Conservation (phyloP, 208 protist genomes). For the Trypanosoma avium region DNA sequence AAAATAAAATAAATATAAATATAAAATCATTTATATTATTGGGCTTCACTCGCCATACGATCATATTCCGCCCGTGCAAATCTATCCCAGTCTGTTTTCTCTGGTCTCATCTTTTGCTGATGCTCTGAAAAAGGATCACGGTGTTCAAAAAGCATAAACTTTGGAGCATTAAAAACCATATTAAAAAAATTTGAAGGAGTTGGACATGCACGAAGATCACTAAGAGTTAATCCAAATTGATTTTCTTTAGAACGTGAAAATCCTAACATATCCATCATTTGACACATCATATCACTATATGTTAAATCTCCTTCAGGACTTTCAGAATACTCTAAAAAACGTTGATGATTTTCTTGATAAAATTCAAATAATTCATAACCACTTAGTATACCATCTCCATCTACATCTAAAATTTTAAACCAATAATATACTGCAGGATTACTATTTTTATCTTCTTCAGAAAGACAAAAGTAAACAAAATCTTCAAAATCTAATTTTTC, state of each 20-base stretch:
- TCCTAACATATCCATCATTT: constrained; percentile 95
- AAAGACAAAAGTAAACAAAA: constrained; percentile 96
- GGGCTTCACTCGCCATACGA: constrained; percentile 82
- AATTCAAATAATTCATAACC: constrained; percentile 94
- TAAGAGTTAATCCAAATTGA: constrained; percentile 76
- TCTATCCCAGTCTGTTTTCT: constrained; percentile 93
- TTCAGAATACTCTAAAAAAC: constrained; percentile 78
- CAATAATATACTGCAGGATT: constrained; percentile 93
- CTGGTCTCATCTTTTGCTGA: constrained; percentile 55
- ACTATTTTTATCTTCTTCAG: constrained; percentile 96
- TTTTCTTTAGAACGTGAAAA: constrained; percentile 44
- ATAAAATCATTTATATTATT: constrained; percentile 34
- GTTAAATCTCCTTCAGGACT: constrained; percentile 53
- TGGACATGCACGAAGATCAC: constrained; percentile 88
- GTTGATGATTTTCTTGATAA: constrained; percentile 91
- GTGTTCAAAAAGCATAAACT: constrained; percentile 94
- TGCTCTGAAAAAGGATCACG: constrained; percentile 88
- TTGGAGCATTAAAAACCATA: constrained; percentile 94
- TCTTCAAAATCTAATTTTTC: constrained; percentile 92
- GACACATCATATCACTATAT: constrained; percentile 92
- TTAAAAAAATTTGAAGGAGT: constrained; percentile 94
- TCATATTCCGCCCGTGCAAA: constrained; percentile 94
- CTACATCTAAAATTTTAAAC: constrained; percentile 93
- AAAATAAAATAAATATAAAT: no score
- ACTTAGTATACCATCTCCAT: constrained; percentile 94